phyloP scores from a whole-genome alignment of 2,329 filamentous ascomycete species.

The Didymella segeticola region DNA sequence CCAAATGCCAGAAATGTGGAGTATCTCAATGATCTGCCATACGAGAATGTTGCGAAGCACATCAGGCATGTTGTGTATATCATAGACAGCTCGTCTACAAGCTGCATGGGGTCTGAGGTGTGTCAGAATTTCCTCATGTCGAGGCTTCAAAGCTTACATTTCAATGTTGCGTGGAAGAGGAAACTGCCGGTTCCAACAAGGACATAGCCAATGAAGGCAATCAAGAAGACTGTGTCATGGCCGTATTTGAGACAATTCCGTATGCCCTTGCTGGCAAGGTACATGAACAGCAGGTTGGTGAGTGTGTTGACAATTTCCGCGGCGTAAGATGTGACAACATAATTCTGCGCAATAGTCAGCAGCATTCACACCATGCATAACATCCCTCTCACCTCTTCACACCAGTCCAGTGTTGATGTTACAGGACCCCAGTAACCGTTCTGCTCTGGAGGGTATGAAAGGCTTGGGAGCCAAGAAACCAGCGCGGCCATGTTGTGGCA shows the following conservation, averaged over 20 bases:
- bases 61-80: conserved; percentile 75
- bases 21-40: conserved; percentile 62
- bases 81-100: conserved; percentile 74
- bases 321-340: conserved; percentile 75
- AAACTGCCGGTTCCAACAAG: conserved; percentile 68
- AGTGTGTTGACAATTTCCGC: conserved; percentile 81
- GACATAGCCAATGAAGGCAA: conserved; percentile 69
- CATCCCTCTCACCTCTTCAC: conserved; percentile 69
- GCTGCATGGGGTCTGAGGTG: conserved; percentile 70
- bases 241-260: conserved; percentile 73
- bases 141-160: conserved; percentile 56
- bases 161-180: conserved; percentile 68
- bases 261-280: conserved; percentile 77
- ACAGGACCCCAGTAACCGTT: conserved; percentile 72
- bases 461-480: conserved; percentile 51
- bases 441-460: conserved; percentile 58
- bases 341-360: conserved; percentile 61
- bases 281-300: conserved; percentile 84
- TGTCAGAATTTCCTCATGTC: conserved; percentile 59
- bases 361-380: neutral
- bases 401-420: conserved; percentile 79
- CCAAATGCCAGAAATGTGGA: conserved; percentile 63
- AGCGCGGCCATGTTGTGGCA: conserved; percentile 38
- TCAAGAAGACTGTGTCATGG: conserved; percentile 77
- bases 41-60: conserved; percentile 76